Percentiles rank a stretch among this genome's conserved stretches.
These are phyloP conservation scores for Tulasnella sp. DNA, from an alignment of 768 basidiomycete species.

Conservation along the genomic window DNA sequence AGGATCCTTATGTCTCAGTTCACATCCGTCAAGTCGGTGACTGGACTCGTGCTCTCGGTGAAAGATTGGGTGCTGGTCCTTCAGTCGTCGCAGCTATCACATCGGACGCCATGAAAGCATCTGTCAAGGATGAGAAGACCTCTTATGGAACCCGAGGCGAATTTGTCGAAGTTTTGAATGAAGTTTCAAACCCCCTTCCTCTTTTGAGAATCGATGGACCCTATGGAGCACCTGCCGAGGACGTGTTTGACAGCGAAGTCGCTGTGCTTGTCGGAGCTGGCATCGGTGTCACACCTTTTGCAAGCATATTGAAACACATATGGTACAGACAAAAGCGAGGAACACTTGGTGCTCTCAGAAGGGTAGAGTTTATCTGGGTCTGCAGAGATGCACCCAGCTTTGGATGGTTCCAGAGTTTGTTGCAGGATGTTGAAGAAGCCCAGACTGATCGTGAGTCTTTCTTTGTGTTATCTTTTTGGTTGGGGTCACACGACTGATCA, in stretches of 20 bases:
- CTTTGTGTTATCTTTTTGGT: slow-evolving; percentile 17
- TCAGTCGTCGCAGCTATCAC: slow-evolving; percentile 68
- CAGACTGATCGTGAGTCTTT: slow-evolving; percentile 66
- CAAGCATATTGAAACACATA: slow-evolving; percentile 83
- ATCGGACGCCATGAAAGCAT: slow-evolving; percentile 60
- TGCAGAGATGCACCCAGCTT: slow-evolving; percentile 93
- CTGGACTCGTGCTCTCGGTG: slow-evolving; percentile 71
- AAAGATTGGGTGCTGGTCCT: slow-evolving; percentile 71
- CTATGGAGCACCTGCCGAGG: slow-evolving; percentile 86
- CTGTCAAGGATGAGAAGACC: slow-evolving; percentile 38
- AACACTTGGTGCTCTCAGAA: slow-evolving; percentile 62
- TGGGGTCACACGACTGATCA: no score
- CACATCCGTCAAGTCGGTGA: slow-evolving; percentile 93
- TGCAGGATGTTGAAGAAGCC: slow-evolving; percentile 78
- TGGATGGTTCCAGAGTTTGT: slow-evolving; percentile 87
- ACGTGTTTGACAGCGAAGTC: slow-evolving; percentile 74
- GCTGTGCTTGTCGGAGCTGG: slow-evolving; percentile 88
- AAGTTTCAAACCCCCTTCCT: slow-evolving; percentile 45
- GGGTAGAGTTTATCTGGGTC: slow-evolving; percentile 93
- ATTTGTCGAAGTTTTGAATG: slow-evolving; percentile 54
- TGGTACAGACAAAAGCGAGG: slow-evolving; percentile 84
- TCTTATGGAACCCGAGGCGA: slow-evolving; percentile 47
- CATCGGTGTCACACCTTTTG: slow-evolving; percentile 93
- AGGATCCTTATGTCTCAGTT: slow-evolving; percentile 82
- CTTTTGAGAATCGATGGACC: slow-evolving; percentile 74